Percentiles rank a stretch among this genome's conserved stretches.
Conservation (phyloP, 2,329 filamentous ascomycete genomes). For the Lojkania enalia region DNA sequence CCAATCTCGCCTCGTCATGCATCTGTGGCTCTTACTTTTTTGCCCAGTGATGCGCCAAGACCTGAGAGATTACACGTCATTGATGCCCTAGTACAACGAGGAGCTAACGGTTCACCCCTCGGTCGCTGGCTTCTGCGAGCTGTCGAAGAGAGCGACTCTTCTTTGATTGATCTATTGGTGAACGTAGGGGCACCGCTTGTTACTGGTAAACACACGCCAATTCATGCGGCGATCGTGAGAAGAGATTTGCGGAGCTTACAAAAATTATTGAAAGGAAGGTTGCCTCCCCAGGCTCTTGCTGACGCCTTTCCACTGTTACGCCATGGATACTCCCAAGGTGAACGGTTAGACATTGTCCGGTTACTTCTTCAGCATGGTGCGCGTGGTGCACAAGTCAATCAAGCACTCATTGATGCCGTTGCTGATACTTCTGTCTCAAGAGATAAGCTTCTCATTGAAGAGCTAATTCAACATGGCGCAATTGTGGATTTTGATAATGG, state of each 20-base stretch:
- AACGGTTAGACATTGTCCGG: constrained; percentile 25
- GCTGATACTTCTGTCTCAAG: constrained; percentile 28
- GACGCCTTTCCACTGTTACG: constrained; percentile 26
- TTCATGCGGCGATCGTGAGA: constrained; percentile 27
- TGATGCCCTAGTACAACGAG: constrained; percentile 28
- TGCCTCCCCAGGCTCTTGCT: constrained; percentile 25
- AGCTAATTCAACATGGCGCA: constrained; percentile 29
- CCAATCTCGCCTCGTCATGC: constrained; percentile 31
- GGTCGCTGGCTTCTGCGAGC: constrained; percentile 31
- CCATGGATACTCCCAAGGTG: constrained; percentile 22
- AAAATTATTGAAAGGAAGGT: constrained; percentile 25
- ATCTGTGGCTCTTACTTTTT: constrained; percentile 27
- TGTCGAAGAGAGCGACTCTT: constrained; percentile 33
- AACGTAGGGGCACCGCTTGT: constrained; percentile 29
- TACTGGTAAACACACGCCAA: constrained; percentile 20
- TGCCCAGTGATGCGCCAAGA: constrained; percentile 24
- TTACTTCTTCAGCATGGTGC: constrained; percentile 34
- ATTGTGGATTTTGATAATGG: constrained; percentile 29
- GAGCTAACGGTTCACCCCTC: constrained; percentile 32
- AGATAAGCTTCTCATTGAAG: constrained; percentile 30
- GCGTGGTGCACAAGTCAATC: constrained; percentile 31
- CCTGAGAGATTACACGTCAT: constrained; percentile 32
- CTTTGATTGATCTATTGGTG: constrained; percentile 34
- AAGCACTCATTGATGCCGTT: constrained; percentile 33
- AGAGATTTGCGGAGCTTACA: constrained; percentile 28